Evolutionary conservation across 495 filamentous ascomycete genomes (phyloP).

Genomic region (Talaromyces nanjingensis): DNA sequence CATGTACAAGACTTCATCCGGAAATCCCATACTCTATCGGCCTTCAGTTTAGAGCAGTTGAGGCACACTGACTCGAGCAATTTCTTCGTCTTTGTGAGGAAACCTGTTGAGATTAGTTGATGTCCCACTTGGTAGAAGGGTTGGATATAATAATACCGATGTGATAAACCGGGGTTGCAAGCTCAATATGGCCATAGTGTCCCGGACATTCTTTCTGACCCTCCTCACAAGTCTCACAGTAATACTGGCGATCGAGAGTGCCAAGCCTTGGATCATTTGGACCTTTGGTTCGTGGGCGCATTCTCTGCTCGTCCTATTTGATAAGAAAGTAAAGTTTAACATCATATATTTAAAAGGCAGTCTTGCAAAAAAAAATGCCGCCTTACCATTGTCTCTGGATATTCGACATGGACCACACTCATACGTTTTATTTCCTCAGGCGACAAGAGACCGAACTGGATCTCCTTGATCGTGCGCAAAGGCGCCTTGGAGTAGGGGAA

Average conservation of each 20-base stretch:
- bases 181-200: conserved; percentile 96
- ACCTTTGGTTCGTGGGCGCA: conserved; percentile 78
- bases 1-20: conserved; percentile 26
- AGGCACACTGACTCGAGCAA: conserved; percentile 95
- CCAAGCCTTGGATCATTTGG: conserved; percentile 91
- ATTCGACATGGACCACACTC: conserved; percentile 88
- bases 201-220: conserved; percentile 91
- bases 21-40: conserved; percentile 82
- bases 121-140: conserved; percentile 9
- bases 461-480: conserved; percentile 91
- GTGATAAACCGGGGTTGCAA: conserved; percentile 91
- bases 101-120: conserved; percentile 50
- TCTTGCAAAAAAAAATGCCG: conserved; percentile 11
- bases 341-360: neutral
- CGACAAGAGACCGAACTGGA: conserved; percentile 94
- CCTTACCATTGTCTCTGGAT: conserved; percentile 90
- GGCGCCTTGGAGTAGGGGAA: conserved; percentile 92
- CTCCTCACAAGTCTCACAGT: conserved; percentile 91
- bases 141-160: conserved; percentile 50
- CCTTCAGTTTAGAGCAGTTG: conserved; percentile 92
- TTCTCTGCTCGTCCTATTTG: conserved; percentile 71
- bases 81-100: conserved; percentile 97
- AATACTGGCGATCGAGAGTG: conserved; percentile 87
- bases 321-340: conserved; percentile 10
- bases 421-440: conserved; percentile 97